A percentile compares a stretch with the other conserved stretches of the same genome.
phyloP scores from a whole-genome alignment of 768 basidiomycete genomes.

The Lepiota venenata region DNA sequence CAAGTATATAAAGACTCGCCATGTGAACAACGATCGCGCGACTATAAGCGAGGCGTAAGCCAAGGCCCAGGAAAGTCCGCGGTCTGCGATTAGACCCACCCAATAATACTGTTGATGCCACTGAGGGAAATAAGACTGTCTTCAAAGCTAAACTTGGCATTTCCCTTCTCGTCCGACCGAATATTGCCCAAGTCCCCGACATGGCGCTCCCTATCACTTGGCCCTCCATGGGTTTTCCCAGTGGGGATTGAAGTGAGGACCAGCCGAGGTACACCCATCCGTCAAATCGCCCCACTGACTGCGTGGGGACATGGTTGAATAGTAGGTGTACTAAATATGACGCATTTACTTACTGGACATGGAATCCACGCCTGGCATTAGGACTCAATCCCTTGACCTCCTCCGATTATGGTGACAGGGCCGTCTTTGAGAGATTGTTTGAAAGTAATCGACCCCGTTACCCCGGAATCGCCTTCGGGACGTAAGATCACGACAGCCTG shows the following conservation, averaged over 20 bases:
- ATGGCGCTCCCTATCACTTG: slow-evolving; percentile 51
- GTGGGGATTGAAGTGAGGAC: slow-evolving; percentile 78
- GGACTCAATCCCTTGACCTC: slow-evolving; percentile 58
- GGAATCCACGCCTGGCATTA: slow-evolving; percentile 65
- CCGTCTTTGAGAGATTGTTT: slow-evolving; percentile 45
- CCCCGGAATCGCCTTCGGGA: slow-evolving; percentile 45
- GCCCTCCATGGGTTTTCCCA: slow-evolving; percentile 63
- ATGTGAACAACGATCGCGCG: slow-evolving; percentile 76
- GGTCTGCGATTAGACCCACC: slow-evolving; percentile 33
- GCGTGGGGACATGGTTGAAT: background rate
- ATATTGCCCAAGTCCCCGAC: slow-evolving; percentile 81
- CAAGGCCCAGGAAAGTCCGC: background rate
- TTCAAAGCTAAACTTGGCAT: slow-evolving; percentile 52
- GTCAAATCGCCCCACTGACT: slow-evolving; percentile 58
- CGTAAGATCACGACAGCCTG: slow-evolving; percentile 51
- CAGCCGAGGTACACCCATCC: slow-evolving; percentile 64
- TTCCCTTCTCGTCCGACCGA: slow-evolving; percentile 53
- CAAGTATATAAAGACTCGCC: slow-evolving; percentile 28
- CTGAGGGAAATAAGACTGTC: slow-evolving; percentile 65
- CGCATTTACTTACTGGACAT: slow-evolving; percentile 63
- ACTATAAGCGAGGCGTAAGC: slow-evolving; percentile 25
- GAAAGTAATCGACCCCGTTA: slow-evolving; percentile 66
- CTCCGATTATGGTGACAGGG: slow-evolving; percentile 61
- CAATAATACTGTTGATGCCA: slow-evolving; percentile 64
- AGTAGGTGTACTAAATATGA: background rate